phyloP scores from a whole-genome alignment of 2,329 filamentous ascomycete species.

The Colletotrichum euphorbiae region DNA sequence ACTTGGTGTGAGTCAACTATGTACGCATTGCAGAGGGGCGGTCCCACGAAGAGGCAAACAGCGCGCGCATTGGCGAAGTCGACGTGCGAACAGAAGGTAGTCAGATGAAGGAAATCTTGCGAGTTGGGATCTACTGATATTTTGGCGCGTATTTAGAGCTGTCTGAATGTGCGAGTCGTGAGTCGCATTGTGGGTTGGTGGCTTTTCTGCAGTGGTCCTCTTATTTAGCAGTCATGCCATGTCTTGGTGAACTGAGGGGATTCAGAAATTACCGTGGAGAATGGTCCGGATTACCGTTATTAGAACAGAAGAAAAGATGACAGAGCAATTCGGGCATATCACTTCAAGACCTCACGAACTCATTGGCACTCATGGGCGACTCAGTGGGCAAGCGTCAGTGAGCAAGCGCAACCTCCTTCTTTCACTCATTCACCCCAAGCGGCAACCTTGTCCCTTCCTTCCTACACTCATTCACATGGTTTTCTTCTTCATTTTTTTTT shows the following conservation, averaged over 20 bases:
- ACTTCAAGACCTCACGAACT: neutral
- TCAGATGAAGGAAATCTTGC: constrained; percentile 6
- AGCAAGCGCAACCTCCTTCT: neutral
- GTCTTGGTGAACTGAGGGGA: neutral
- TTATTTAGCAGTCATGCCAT: neutral
- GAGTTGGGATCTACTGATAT: neutral
- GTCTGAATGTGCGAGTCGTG: neutral
- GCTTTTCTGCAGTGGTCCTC: neutral
- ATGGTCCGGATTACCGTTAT: neutral
- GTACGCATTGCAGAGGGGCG: constrained; percentile 1
- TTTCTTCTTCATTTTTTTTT: neutral
- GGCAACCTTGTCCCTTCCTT: neutral
- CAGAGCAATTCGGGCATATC: neutral
- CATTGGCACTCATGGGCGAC: neutral
- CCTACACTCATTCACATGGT: neutral
- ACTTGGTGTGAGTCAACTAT: neutral
- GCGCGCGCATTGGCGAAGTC: neutral
- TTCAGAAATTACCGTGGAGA: neutral
- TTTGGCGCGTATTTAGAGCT: neutral
- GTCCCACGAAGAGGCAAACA: neutral
- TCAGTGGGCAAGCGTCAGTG: neutral
- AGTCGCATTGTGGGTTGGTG: neutral
- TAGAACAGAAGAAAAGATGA: neutral
- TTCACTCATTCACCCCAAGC: constrained; percentile 11
- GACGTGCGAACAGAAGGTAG: neutral